A percentile compares a stretch with the other conserved stretches of the same genome.
Evolutionary conservation across 2,329 filamentous ascomycete species (phyloP).

Genomic region (Arthroderma uncinatum): DNA sequence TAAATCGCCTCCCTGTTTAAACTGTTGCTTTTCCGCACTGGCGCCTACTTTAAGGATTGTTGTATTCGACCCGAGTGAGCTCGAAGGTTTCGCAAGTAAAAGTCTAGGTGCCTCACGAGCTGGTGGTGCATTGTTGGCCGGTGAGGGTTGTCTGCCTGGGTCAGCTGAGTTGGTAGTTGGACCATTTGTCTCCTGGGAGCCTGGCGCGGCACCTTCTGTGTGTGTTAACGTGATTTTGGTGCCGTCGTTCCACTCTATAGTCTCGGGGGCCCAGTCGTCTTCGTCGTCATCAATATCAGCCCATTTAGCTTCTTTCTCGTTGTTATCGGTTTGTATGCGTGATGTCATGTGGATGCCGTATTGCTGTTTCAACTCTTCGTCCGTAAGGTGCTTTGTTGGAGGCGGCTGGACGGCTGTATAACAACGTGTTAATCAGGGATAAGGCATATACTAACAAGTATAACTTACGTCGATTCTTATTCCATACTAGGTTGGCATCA

Average conservation of each 20-base stretch:
- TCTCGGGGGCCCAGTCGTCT: constrained; percentile 57
- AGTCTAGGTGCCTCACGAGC: constrained; percentile 21
- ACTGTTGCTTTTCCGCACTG: constrained; percentile 35
- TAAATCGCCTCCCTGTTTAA: constrained; percentile 34
- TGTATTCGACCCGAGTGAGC: constrained; percentile 39
- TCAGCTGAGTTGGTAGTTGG: background rate
- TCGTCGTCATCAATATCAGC: constrained; percentile 60
- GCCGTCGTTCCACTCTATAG: constrained; percentile 58
- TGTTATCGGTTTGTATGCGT: constrained; percentile 51
- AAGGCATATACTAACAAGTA: background rate
- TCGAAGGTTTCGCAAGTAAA: constrained; percentile 28
- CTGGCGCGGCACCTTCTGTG: constrained; percentile 22
- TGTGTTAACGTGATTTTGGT: constrained; percentile 52
- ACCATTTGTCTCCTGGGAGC: constrained; percentile 18
- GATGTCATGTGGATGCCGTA: constrained; percentile 59
- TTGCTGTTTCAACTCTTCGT: constrained; percentile 57
- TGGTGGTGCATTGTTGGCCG: constrained; percentile 9
- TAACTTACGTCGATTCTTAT: constrained; percentile 51
- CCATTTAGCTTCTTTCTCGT: constrained; percentile 54
- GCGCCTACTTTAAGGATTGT: constrained; percentile 40
- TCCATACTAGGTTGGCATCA: constrained; percentile 59
- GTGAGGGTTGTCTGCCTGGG: constrained; percentile 16
- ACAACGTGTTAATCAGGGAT: constrained; percentile 16
- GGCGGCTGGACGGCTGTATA: constrained; percentile 41
- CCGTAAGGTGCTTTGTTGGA: constrained; percentile 54